Percentiles rank a stretch among this genome's conserved stretches.
These are phyloP conservation scores for Arabidopsis hybrid DNA, from an alignment of 441 rosid species.

Conservation along the genomic window DNA sequence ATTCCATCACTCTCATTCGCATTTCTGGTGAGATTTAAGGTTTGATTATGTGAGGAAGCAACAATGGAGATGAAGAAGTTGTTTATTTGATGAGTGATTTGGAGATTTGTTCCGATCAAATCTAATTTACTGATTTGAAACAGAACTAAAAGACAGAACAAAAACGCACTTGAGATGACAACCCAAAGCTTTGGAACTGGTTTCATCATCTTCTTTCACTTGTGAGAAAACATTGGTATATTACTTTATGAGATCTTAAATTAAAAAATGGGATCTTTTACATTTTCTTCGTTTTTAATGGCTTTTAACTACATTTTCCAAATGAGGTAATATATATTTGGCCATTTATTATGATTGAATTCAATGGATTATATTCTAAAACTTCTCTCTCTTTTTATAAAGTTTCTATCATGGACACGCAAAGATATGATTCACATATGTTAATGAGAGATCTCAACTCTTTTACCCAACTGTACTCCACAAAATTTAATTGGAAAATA, in stretches of 20 bases:
- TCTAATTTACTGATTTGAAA: conserved; percentile 24
- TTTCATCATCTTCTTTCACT: conserved; percentile 35
- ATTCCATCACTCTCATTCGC: conserved; percentile 7
- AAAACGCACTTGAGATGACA: conserved; percentile 18
- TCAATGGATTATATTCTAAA: conserved; percentile 1
- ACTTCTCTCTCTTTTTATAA: background rate
- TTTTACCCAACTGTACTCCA: background rate
- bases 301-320: conserved; percentile 12
- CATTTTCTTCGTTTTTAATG: conserved; percentile 6
- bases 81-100: conserved; percentile 35
- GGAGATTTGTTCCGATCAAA: conserved; percentile 8
- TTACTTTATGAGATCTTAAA: background rate
- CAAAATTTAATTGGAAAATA: background rate
- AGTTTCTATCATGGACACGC: conserved; percentile 16
- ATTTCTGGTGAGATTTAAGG: conserved; percentile 23
- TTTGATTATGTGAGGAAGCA: conserved; percentile 31
- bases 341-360: conserved; percentile 25
- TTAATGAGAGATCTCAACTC: conserved; percentile 4
- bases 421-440: conserved; percentile 12
- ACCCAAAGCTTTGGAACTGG: conserved; percentile 34
- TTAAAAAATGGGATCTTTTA: conserved; percentile 3
- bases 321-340: conserved; percentile 25
- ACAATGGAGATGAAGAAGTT: conserved; percentile 41
- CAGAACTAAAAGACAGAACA: conserved; percentile 35
- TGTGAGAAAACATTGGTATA: background rate